These are phyloP conservation scores for Digitaria exilis DNA, from an alignment of 202 grass and related monocot species.

Conservation along the genomic window DNA sequence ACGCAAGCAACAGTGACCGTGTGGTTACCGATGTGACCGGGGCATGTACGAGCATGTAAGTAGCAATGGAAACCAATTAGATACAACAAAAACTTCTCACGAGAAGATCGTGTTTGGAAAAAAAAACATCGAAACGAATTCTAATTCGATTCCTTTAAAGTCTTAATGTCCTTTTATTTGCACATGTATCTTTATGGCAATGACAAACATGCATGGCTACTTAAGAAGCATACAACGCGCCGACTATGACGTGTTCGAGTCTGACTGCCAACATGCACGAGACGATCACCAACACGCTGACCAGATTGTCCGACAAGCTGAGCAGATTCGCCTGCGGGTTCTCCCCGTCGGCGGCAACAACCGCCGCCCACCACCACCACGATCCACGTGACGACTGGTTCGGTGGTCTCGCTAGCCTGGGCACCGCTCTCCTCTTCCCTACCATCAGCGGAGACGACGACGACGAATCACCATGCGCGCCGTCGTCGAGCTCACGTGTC, in stretches of 20 bases:
- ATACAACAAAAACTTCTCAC: too few relatives aligned
- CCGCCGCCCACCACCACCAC: background rate
- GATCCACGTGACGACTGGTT: background rate
- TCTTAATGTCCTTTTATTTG: background rate
- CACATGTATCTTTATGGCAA: background rate
- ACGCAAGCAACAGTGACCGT: too few relatives aligned
- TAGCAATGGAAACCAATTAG: too few relatives aligned
- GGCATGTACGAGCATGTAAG: too few relatives aligned
- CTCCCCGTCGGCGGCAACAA: background rate
- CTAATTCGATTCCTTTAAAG: background rate
- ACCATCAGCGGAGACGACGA: background rate
- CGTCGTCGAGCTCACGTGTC: background rate
- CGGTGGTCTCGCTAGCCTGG: background rate
- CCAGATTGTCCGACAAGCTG: background rate
- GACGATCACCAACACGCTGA: background rate
- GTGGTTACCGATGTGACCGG: too few relatives aligned
- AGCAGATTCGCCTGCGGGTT: background rate
- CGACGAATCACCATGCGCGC: background rate
- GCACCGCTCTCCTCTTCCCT: background rate
- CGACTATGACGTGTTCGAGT: background rate
- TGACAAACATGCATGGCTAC: background rate
- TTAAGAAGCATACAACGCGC: background rate
- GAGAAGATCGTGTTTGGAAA: too few relatives aligned
- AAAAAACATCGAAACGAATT: background rate
- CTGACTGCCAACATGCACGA: background rate